Evolutionary conservation across 1,284 basidiomycete species (phyloP), one percentile per base, ranked within the genome.

Genomic region (Microbotryum lychnidis-dioicae): DNA sequence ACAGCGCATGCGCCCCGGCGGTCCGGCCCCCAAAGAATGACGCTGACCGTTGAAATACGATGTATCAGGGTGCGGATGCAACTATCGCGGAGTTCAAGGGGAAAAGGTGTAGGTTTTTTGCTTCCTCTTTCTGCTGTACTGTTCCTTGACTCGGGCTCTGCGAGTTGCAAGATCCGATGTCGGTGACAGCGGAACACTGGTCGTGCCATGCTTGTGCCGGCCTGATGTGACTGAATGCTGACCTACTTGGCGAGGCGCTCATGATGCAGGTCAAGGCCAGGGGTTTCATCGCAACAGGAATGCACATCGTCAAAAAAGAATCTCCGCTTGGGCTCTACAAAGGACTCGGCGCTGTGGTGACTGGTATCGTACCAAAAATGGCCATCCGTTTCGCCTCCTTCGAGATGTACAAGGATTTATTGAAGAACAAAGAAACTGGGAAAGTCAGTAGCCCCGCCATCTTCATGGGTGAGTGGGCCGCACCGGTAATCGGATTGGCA

Each of bases 301-400:
- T 82, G 21, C 85, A 88, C 76, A 99, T 99, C 68, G 84, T 92
- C 37, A 83, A 82, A 66, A 84, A 92, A 53, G 94, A 99, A 79
- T 94, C 92, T 6, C 89, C 91, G 0, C 82, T 97, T 21, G 96
- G 96, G 20, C 79, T 99, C 48, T 99, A 98, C 84, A 99, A 98
- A 76, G 96, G 71, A 14, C 84, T 99, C 49, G 94, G 94, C 47
- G 94, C 94, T n/a, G 94, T 99, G 45, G 80, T 96, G 25, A 88
- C 91, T 14, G 92, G 92, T 33, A 99, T 99, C 75, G 91, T 97
- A 2, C 96, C 96, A 6, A 99, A 99, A 80, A 99, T 99, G 96
- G 92, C 92, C 57, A 97, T 94, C 74, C 89, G 96, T 49, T 99
- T 98, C 76, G 93, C 96, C 47, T 91, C 88, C 75, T 99, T 99